Percentiles rank a stretch among this genome's conserved stretches.
These are phyloP conservation scores for Poronia punctata DNA, from an alignment of 495 filamentous ascomycete genomes.

Conservation along the genomic window DNA sequence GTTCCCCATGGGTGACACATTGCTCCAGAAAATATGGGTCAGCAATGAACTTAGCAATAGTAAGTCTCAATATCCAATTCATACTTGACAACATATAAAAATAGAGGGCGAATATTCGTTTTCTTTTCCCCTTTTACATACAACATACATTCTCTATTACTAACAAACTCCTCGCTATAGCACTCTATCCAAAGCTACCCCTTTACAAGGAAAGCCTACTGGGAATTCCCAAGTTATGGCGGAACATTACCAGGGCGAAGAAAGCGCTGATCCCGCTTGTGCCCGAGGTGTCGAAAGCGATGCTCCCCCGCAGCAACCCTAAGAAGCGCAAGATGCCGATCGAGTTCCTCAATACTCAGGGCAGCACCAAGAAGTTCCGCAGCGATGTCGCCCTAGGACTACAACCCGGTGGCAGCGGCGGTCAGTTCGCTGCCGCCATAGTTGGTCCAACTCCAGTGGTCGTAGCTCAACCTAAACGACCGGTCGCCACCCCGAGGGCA, in stretches of 20 bases:
- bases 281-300: slow-evolving; percentile 2
- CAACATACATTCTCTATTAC: too few relatives aligned
- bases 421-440: slow-evolving; percentile 6
- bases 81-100: too few relatives aligned
- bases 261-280: slow-evolving; percentile 11
- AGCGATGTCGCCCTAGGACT: not conserved
- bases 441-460: too few relatives aligned
- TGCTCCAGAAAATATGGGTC: slow-evolving; percentile 17
- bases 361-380: slow-evolving; percentile 6
- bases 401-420: slow-evolving; percentile 3
- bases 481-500: too few relatives aligned
- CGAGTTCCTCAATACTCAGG: slow-evolving; percentile 7
- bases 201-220: not conserved
- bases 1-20: slow-evolving; percentile 25
- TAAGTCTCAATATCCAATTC: too few relatives aligned
- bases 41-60: slow-evolving; percentile 13
- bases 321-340: slow-evolving; percentile 24
- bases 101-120: too few relatives aligned
- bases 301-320: slow-evolving; percentile 21
- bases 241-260: not conserved
- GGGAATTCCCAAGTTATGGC: not conserved
- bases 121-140: not conserved
- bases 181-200: slow-evolving; percentile 3
- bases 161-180: not conserved
- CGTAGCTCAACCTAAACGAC: too few relatives aligned